Evolutionary conservation across 139 green algal genomes (phyloP), one percentile per base, ranked within the genome.

Genomic region (Micractinium sp.): DNA sequence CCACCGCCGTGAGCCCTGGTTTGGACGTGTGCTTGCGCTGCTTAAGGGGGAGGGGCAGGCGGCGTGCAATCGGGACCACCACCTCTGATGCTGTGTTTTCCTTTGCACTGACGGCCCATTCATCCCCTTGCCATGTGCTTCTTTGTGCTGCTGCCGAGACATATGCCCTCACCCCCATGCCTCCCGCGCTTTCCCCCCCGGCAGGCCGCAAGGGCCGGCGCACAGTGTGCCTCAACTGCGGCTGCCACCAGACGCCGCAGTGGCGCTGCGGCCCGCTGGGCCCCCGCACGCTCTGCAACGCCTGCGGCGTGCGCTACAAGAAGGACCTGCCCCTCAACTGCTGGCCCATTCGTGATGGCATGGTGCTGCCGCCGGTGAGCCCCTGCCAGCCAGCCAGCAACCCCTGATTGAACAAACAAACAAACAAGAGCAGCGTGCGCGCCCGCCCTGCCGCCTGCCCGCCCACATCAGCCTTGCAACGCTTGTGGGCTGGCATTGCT

Each of bases 211-310:
- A 93, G 76, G 87, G 88, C 3, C 87, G 89, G 47, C 82, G 86
- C 84, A 94, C 91, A 33, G 79, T 89, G 20, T 96, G 94, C 93
- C 86, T 86, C 38, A 94, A 96, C 89, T 96, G 94, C 85, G 92
- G 88, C 33, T 90, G 88, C 53, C 73, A 87, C 73, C 85, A 93
- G 82, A 96, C 95, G 9, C 94, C 94, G 33, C 96, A 98, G 93
- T 98, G 96, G 96, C 89, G 96, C 14, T 93, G 92, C 71, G 96
- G 95, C 22, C 95, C 96, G 33, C 79, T 95, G 61, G 96, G 96
- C 2, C 95, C 95, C 0, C 94, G 95, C 81, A 97, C 96, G 33
- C 91, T 98, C 31, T 98, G 96, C 92, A 98, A 98, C 85, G 95
- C 95, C 31, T 98, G 95, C 86, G 95, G 95, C 25, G 95, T 98